Base-by-base conservation (phyloP, 1,284 basidiomycete species). In the Heliocybe sulcata region DNA sequence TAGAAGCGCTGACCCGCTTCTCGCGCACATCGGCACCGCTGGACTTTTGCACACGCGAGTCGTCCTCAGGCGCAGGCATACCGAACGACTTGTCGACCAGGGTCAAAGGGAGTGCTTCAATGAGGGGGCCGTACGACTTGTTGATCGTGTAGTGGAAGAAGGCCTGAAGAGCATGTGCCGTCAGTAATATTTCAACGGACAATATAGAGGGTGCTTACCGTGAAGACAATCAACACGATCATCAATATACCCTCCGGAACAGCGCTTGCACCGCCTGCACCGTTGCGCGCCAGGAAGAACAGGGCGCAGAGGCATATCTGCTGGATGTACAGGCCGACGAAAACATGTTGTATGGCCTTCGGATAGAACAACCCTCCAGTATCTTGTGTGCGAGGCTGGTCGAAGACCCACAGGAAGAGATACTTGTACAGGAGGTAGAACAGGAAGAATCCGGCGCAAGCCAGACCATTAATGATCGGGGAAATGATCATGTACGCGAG, bases 301-400 rank as follows among this genome's bases (percentile, higher is more conserved):
- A 97, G 72, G 1, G 90, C 90, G 27, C 81, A 79, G 19, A 97
- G 74, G 67, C 91, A 94, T 53, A 96, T 66, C 66, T 90, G 85
- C 63, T 90, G 80, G 54, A 98, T 79, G 67, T 97, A 98, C 64
- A 95, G 61, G 2, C 94, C 96, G n/a, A 94, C 91, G 63, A 98
- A 98, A 45, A 96, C 68, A 65, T 98, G 95, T 54, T 89, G 83
- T 47, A 99, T 84, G 1, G 97, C 96, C 70, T 89, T 92, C 48
- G 94, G 94, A 78, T 96, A 98, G 79, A 98, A 98, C 51, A 92
- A 70, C 0, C 96, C 96, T 26, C 94, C 95, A 0, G 96, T 98
- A 61, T 99, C 96, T 52, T 72, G 75, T 2, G 79, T 72, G 0
- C 81, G 71, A 14, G 86, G 83, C 65, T 90, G 87, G 60, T 94